Evolutionary conservation across 306 rosid species (phyloP).

Genomic region (Rosa chinensis): DNA sequence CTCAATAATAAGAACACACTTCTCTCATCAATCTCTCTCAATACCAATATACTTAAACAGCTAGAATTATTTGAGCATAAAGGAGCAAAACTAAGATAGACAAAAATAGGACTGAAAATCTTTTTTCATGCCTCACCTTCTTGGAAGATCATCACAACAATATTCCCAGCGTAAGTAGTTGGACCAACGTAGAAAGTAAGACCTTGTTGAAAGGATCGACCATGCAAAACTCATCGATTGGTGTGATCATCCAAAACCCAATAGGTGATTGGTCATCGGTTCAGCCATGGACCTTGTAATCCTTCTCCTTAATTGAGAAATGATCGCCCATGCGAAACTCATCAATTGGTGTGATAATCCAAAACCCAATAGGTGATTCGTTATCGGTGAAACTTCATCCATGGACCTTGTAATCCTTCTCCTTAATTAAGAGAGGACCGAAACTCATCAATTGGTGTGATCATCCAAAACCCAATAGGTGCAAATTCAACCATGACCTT

Average conservation of each 20-base stretch:
- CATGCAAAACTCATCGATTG: no score
- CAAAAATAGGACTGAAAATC: conserved; percentile 69
- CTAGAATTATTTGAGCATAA: background rate
- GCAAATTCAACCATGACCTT: conserved; percentile 65
- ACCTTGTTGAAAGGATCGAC: conserved; percentile 40
- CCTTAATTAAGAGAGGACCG: conserved; percentile 45
- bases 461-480: conserved; percentile 66
- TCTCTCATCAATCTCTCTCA: no score
- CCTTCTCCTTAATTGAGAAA: background rate
- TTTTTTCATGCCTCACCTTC: conserved; percentile 69
- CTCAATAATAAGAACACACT: no score
- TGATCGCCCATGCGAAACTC: conserved; percentile 75
- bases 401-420: no score
- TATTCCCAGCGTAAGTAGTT: conserved; percentile 49
- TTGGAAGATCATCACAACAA: conserved; percentile 28
- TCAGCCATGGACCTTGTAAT: no score
- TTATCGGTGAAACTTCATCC: background rate
- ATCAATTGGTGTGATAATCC: background rate
- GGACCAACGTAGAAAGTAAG: conserved; percentile 89
- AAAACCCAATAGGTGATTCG: no score
- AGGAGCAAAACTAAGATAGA: conserved; percentile 50
- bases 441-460: conserved; percentile 75
- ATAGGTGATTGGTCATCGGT: no score
- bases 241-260: no score
- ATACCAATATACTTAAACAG: no score